Evolutionary conservation across 768 basidiomycete species (phyloP).

Genomic region (Strobilomyces echinocephalus): DNA sequence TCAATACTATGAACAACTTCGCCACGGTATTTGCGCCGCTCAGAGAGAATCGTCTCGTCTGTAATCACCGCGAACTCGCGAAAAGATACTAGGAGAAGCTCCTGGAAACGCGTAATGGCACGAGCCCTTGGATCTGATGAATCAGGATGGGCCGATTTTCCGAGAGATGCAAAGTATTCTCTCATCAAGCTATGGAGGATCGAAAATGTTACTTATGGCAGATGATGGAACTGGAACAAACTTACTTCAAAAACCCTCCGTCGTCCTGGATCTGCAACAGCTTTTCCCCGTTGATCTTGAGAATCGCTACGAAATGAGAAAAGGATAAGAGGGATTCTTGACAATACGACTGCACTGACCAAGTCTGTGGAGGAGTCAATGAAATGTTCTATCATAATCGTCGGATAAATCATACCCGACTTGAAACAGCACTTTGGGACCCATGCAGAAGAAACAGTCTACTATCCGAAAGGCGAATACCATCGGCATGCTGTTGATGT

Average conservation of each 20-base stretch:
- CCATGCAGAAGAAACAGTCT: conserved; percentile 99
- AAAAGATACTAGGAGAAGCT: conserved; percentile 94
- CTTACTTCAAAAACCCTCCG: conserved; percentile 91
- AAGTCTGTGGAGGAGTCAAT: conserved; percentile 37
- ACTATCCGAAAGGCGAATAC: conserved; percentile 97
- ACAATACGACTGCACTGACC: conserved; percentile 38
- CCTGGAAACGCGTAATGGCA: conserved; percentile 96
- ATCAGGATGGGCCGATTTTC: conserved; percentile 88
- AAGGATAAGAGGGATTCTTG: conserved; percentile 10
- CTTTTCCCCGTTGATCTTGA: conserved; percentile 95
- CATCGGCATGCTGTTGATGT: conserved; percentile 93
- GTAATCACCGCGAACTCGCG: conserved; percentile 96
- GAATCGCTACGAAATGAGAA: conserved; percentile 58
- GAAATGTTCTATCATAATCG: not conserved
- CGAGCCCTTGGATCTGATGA: conserved; percentile 84
- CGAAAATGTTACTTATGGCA: not conserved
- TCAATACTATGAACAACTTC: conserved; percentile 94
- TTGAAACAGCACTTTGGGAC: conserved; percentile 97
- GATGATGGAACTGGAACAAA: not conserved
- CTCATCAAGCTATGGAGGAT: conserved; percentile 71
- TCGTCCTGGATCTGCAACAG: conserved; percentile 93
- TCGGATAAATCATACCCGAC: conserved; percentile 61
- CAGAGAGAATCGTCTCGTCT: conserved; percentile 85
- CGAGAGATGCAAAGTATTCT: conserved; percentile 89
- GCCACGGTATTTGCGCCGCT: conserved; percentile 78